These are phyloP conservation scores for Gaertneriomyces sp. DNA, from an alignment of 192 early-diverging fungal species.

Conservation along the genomic window DNA sequence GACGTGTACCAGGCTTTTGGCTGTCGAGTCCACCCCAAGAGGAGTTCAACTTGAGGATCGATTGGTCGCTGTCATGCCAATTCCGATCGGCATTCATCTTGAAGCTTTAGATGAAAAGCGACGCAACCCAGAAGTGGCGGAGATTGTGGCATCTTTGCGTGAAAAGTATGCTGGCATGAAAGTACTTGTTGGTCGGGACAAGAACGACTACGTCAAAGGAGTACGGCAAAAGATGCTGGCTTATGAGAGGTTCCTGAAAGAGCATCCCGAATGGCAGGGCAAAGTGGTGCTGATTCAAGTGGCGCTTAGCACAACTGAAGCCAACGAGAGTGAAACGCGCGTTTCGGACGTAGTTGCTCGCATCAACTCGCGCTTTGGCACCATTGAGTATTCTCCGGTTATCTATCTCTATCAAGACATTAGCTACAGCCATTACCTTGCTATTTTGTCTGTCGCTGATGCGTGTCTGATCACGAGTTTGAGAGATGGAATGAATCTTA, in stretches of 20 bases:
- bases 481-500: conserved; percentile 61
- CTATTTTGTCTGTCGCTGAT: conserved; percentile 53
- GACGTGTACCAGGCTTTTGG: conserved; percentile 52
- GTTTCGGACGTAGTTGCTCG: conserved; percentile 87
- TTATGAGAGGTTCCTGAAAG: conserved; percentile 48
- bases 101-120: conserved; percentile 69
- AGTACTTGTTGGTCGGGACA: conserved; percentile 54
- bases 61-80: conserved; percentile 48
- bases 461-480: conserved; percentile 55
- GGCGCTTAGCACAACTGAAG: conserved; percentile 84
- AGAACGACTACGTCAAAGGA: conserved; percentile 59
- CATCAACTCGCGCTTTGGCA: conserved; percentile 89
- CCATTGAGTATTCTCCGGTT: conserved; percentile 85
- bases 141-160: conserved; percentile 36
- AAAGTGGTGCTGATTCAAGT: conserved; percentile 90
- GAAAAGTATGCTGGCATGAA: conserved; percentile 49
- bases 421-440: conserved; percentile 50
- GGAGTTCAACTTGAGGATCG: conserved; percentile 52
- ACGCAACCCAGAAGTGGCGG: conserved; percentile 38
- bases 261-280: conserved; percentile 47
- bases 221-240: conserved; percentile 55
- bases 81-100: conserved; percentile 57
- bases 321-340: conserved; percentile 82
- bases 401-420: conserved; percentile 66
- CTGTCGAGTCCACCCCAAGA: conserved; percentile 52